These are phyloP conservation scores for Crepidotus variabilis DNA, from an alignment of 768 basidiomycete species.

Conservation along the genomic window DNA sequence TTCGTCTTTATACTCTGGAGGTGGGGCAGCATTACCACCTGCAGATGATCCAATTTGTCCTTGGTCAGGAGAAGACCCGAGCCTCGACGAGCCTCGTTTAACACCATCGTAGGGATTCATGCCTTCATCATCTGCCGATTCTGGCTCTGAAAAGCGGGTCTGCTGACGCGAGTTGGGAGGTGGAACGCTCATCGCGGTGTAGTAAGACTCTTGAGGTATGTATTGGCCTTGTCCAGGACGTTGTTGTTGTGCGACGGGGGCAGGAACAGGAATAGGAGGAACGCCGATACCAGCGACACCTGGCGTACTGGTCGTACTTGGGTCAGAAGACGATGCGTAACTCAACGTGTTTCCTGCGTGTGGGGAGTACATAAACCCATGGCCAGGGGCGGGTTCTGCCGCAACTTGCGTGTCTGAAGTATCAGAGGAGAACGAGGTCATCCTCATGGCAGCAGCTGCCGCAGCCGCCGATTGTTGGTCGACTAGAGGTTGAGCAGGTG, in stretches of 20 bases:
- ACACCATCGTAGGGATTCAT: not conserved
- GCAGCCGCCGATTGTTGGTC: not conserved
- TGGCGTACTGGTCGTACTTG: not conserved
- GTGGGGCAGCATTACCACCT: not conserved
- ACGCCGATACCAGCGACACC: not conserved
- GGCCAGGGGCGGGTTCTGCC: not conserved
- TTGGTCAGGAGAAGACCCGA: not conserved
- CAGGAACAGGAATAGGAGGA: not conserved
- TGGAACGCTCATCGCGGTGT: not conserved
- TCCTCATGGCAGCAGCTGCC: not conserved
- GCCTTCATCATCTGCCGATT: not conserved
- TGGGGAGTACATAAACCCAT: not conserved
- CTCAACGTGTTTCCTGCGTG: slow-evolving; percentile 7
- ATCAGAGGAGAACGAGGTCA: slow-evolving; percentile 1
- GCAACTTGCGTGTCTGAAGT: not conserved
- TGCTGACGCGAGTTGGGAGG: not conserved
- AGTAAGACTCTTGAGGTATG: not conserved
- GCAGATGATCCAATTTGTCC: not conserved
- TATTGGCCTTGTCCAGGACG: not conserved
- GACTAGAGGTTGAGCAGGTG: not conserved
- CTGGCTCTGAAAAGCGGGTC: not conserved
- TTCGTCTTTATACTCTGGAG: not conserved
- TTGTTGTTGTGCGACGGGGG: not conserved
- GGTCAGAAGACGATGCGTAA: not conserved
- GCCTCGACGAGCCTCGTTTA: not conserved